phyloP scores from a whole-genome alignment of 805 yeast genomes.

The Myxozyma mucilagina region DNA sequence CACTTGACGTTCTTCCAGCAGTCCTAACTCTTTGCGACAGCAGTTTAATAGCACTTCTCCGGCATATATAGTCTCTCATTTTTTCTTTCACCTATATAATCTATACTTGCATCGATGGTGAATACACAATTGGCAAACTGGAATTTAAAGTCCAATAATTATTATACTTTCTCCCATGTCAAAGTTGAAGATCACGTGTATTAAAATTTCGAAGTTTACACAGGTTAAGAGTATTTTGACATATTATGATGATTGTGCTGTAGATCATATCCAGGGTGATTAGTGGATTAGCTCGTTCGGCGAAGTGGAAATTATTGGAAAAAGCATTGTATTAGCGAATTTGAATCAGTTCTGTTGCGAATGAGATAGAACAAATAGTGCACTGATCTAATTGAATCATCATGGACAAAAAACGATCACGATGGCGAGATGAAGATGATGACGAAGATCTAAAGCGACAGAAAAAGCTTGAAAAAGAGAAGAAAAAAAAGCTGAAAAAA shows the following conservation, averaged over 20 bases:
- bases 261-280: not conserved
- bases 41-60: not conserved
- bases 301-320: no score
- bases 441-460: slow-evolving; percentile 9
- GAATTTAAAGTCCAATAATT: not conserved
- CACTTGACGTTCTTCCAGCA: not conserved
- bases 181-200: not conserved
- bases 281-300: no score
- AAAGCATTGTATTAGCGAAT: no score
- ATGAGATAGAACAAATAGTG: not conserved
- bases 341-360: no score
- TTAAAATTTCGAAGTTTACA: not conserved
- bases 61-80: not conserved
- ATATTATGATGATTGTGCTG: not conserved
- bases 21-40: not conserved
- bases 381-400: not conserved
- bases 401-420: slow-evolving; percentile 20
- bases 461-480: slow-evolving; percentile 17
- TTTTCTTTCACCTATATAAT: not conserved
- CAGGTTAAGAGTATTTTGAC: not conserved
- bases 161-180: not conserved
- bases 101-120: not conserved
- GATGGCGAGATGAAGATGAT: slow-evolving; percentile 30
- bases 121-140: no score
- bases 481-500: slow-evolving; percentile 16